Evolutionary conservation across 495 filamentous ascomycete genomes (phyloP).

Genomic region (Recurvomyces mirabilis): DNA sequence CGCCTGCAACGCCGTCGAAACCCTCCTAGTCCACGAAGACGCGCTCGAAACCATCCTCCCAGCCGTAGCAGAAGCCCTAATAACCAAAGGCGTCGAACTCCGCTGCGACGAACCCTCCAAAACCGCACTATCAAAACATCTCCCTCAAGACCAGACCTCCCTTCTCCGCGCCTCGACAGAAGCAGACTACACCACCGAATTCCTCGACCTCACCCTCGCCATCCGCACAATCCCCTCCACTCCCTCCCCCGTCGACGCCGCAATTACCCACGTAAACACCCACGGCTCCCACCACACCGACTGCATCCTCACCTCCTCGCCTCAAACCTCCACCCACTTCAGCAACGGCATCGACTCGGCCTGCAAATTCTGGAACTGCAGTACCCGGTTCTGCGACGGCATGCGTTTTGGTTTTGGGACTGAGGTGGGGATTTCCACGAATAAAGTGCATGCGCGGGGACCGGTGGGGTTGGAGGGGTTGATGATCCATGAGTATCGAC

Average conservation of each 20-base stretch:
- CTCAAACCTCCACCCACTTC: conserved; percentile 59
- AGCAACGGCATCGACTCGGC: conserved; percentile 77
- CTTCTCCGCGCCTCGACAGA: conserved; percentile 54
- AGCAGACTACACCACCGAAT: conserved; percentile 77
- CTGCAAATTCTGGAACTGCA: conserved; percentile 95
- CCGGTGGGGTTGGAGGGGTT: conserved; percentile 90
- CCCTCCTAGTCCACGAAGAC: conserved; percentile 69
- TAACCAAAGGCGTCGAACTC: conserved; percentile 67
- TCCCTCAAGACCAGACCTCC: conserved; percentile 30
- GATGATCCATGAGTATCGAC: conserved; percentile 92
- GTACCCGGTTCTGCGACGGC: conserved; percentile 86
- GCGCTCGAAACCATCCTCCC: conserved; percentile 61
- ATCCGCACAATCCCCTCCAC: conserved; percentile 59
- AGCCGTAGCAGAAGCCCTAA: conserved; percentile 54
- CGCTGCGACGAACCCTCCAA: conserved; percentile 67
- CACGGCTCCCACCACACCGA: conserved; percentile 96
- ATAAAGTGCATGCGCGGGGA: conserved; percentile 91
- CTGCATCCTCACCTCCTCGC: conserved; percentile 64
- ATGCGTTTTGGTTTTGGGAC: conserved; percentile 97
- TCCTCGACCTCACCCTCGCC: conserved; percentile 73
- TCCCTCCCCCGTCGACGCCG: conserved; percentile 44
- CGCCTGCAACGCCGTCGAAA: conserved; percentile 91
- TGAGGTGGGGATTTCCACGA: conserved; percentile 95
- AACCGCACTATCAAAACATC: conserved; percentile 39
- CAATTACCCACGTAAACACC: conserved; percentile 77